phyloP scores from a whole-genome alignment of 2,329 filamentous ascomycete genomes.

The Geoglossum cookeanum region DNA sequence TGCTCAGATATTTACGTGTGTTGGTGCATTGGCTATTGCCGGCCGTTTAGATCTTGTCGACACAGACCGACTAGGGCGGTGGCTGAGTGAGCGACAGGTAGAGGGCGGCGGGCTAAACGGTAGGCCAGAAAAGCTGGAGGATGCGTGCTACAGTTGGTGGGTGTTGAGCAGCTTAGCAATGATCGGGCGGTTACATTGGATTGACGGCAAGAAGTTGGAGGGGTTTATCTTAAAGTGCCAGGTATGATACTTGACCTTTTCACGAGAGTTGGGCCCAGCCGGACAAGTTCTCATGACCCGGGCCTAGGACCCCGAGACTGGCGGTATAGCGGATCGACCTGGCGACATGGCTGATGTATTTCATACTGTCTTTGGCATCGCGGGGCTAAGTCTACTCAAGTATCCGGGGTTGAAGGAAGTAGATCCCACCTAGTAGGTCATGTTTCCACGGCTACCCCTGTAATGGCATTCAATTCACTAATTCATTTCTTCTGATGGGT shows the following conservation, averaged over 20 bases:
- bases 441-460: too few relatives aligned
- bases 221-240: slow-evolving; percentile 76
- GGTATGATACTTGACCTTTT: slow-evolving; percentile 19
- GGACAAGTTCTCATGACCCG: not conserved
- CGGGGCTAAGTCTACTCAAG: slow-evolving; percentile 67
- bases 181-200: slow-evolving; percentile 78
- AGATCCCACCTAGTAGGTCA: slow-evolving; percentile 58
- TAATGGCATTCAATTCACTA: not conserved
- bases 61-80: slow-evolving; percentile 61
- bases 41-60: slow-evolving; percentile 66
- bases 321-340: slow-evolving; percentile 77
- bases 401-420: slow-evolving; percentile 61
- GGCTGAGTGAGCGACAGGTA: slow-evolving; percentile 86
- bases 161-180: slow-evolving; percentile 82
- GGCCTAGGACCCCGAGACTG: slow-evolving; percentile 48
- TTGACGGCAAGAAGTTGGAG: slow-evolving; percentile 62
- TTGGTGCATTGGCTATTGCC: slow-evolving; percentile 71
- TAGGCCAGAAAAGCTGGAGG: slow-evolving; percentile 82
- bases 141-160: slow-evolving; percentile 99
- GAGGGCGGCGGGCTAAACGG: slow-evolving; percentile 81
- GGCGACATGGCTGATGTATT: slow-evolving; percentile 95
- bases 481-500: not conserved
- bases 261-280: not conserved
- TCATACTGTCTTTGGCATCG: slow-evolving; percentile 78
- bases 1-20: slow-evolving; percentile 88